Percentiles rank a stretch among this genome's conserved stretches.
Conservation (phyloP, 257 asterid species). For the Eustoma russellianum region DNA sequence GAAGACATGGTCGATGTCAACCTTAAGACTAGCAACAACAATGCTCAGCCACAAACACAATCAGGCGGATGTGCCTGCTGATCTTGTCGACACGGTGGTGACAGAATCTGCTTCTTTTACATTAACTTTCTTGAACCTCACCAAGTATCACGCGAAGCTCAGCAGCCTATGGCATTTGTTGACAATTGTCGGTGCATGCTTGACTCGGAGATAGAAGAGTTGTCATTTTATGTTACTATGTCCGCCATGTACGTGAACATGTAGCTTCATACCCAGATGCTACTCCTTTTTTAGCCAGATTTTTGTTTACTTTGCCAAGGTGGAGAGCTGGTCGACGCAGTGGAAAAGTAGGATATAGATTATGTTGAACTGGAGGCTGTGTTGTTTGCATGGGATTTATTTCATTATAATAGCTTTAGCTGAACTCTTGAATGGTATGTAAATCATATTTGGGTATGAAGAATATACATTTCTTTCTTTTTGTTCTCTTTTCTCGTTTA, state of each 20-base stretch:
- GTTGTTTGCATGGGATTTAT: too few relatives aligned
- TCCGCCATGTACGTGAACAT: conserved; percentile 16
- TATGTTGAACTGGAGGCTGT: too few relatives aligned
- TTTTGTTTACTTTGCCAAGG: not conserved
- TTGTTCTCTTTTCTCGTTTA: too few relatives aligned
- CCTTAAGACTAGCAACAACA: conserved; percentile 74
- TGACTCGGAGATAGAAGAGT: too few relatives aligned
- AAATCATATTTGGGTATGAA: too few relatives aligned
- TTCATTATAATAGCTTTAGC: too few relatives aligned
- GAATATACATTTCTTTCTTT: too few relatives aligned
- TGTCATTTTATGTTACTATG: conserved; percentile 10
- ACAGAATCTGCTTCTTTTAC: not conserved
- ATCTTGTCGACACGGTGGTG: conserved; percentile 10
- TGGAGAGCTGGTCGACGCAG: too few relatives aligned
- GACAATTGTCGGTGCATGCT: too few relatives aligned
- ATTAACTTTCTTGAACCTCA: conserved; percentile 2
- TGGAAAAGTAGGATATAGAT: too few relatives aligned
- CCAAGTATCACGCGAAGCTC: not conserved
- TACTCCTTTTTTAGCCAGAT: conserved; percentile 2
- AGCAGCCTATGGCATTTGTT: too few relatives aligned
- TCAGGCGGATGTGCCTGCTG: conserved; percentile 94
- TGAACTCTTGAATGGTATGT: too few relatives aligned
- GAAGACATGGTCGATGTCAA: conserved; percentile 95
- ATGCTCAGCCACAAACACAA: conserved; percentile 58
- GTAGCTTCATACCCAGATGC: conserved; percentile 10